Percentiles rank a stretch among this genome's conserved stretches.
Evolutionary conservation across 2,329 filamentous ascomycete genomes (phyloP).

Genomic region (Blastomyces gilchristii): DNA sequence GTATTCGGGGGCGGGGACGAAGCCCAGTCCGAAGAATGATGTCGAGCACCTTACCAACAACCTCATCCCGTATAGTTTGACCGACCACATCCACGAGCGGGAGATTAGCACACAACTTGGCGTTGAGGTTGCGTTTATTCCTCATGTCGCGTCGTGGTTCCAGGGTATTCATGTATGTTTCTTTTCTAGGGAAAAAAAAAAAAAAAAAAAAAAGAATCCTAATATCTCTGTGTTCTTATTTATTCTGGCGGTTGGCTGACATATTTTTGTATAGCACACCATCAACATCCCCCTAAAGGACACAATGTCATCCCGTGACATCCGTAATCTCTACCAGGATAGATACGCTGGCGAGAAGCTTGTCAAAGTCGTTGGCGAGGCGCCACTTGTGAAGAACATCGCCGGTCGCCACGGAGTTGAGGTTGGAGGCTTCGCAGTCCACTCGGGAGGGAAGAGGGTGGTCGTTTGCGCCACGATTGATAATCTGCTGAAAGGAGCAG

Average conservation of each 20-base stretch:
- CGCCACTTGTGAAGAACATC: slow-evolving; percentile 76
- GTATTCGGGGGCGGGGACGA: slow-evolving; percentile 90
- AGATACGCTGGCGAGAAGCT: slow-evolving; percentile 92
- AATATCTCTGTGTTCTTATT: slow-evolving; percentile 5
- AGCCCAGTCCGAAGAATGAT: slow-evolving; percentile 90
- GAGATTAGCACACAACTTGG: slow-evolving; percentile 77
- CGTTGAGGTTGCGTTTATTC: slow-evolving; percentile 68
- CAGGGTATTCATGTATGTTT: slow-evolving; percentile 65
- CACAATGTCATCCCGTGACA: slow-evolving; percentile 80
- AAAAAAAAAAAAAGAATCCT: background rate
- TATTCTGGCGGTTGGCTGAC: slow-evolving; percentile 5
- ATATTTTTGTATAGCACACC: slow-evolving; percentile 47
- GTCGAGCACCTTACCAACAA: slow-evolving; percentile 73
- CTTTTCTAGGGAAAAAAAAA: background rate
- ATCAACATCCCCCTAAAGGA: slow-evolving; percentile 81
- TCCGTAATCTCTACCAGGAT: slow-evolving; percentile 91
- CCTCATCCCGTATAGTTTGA: slow-evolving; percentile 81
- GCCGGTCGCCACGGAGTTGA: slow-evolving; percentile 78
- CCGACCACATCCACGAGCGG: slow-evolving; percentile 87
- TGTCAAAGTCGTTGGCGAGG: slow-evolving; percentile 82
- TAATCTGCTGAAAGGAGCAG: slow-evolving; percentile 85
- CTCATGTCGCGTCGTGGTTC: slow-evolving; percentile 95
- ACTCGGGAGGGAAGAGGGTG: slow-evolving; percentile 77
- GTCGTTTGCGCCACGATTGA: slow-evolving; percentile 93
- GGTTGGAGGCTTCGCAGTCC: slow-evolving; percentile 91